Conservation (phyloP, 2,329 filamentous ascomycete genomes). For the Myrmaecium sp. region DNA sequence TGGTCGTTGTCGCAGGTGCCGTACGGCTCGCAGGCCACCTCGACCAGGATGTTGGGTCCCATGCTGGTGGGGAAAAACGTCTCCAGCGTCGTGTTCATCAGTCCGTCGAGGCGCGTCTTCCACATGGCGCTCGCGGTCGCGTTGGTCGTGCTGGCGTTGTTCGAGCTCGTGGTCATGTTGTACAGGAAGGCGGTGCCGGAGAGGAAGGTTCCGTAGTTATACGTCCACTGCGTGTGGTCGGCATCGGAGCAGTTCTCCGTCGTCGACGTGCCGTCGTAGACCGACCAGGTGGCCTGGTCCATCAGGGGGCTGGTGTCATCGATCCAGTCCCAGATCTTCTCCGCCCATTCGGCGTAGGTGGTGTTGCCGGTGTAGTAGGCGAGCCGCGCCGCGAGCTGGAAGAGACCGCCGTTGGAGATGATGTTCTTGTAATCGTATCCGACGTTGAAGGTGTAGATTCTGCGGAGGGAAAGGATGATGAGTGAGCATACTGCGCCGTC, state of each 20-base stretch:
- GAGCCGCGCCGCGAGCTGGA: slow-evolving; percentile 20
- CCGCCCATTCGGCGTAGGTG: slow-evolving; percentile 19
- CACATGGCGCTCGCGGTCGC: slow-evolving; percentile 36
- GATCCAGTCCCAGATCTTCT: slow-evolving; percentile 19
- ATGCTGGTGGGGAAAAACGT: slow-evolving; percentile 39
- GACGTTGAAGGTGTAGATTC: slow-evolving; percentile 16
- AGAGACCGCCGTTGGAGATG: slow-evolving; percentile 21
- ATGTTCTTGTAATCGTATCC: slow-evolving; percentile 23
- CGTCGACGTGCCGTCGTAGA: slow-evolving; percentile 13
- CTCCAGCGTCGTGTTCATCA: slow-evolving; percentile 28
- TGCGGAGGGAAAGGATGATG: too few relatives aligned
- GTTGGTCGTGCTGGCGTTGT: too few relatives aligned
- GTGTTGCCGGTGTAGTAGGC: slow-evolving; percentile 21
- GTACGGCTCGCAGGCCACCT: slow-evolving; percentile 47
- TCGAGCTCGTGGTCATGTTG: slow-evolving; percentile 20
- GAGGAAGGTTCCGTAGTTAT: slow-evolving; percentile 21
- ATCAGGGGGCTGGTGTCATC: background rate
- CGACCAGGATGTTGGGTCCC: slow-evolving; percentile 42
- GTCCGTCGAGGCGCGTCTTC: slow-evolving; percentile 33
- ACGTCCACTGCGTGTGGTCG: slow-evolving; percentile 18
- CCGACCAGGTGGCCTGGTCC: slow-evolving; percentile 7
- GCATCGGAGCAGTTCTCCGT: slow-evolving; percentile 12
- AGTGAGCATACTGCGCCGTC: too few relatives aligned
- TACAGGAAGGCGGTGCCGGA: slow-evolving; percentile 21
- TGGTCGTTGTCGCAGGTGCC: slow-evolving; percentile 53